These are phyloP conservation scores for Linderniella brevidens DNA, from an alignment of 257 asterid species.

Conservation along the genomic window DNA sequence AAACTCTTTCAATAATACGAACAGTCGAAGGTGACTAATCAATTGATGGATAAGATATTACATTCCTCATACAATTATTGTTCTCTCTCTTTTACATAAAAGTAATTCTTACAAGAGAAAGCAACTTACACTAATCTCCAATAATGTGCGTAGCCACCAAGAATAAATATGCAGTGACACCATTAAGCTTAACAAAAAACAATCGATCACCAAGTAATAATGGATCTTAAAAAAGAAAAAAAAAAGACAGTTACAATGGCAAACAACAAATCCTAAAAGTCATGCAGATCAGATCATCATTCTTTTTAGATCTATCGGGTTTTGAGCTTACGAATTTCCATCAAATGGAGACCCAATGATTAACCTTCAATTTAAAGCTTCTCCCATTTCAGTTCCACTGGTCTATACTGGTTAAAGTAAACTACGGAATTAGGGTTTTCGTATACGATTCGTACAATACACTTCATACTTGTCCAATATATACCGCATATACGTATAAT, in stretches of 20 bases:
- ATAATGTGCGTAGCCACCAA: not conserved
- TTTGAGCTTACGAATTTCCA: slow-evolving; percentile 27
- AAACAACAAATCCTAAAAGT: slow-evolving; percentile 62
- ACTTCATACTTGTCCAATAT: no score
- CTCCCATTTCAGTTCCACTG: slow-evolving; percentile 22
- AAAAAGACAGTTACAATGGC: slow-evolving; percentile 39
- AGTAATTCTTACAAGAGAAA: slow-evolving; percentile 15
- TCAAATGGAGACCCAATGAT: slow-evolving; percentile 68
- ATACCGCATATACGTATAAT: not conserved
- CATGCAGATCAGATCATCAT: slow-evolving; percentile 31
- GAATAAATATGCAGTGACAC: slow-evolving; percentile 4
- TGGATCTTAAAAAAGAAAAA: not conserved
- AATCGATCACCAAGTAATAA: not conserved
- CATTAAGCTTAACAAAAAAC: slow-evolving; percentile 1
- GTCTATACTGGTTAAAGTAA: not conserved
- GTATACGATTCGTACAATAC: no score
- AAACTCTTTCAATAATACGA: slow-evolving; percentile 18
- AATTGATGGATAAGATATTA: no score
- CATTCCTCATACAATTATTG: not conserved
- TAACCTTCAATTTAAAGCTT: slow-evolving; percentile 22
- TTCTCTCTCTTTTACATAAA: slow-evolving; percentile 14
- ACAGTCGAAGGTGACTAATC: slow-evolving; percentile 26
- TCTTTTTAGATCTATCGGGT: slow-evolving; percentile 40
- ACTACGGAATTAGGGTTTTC: not conserved
- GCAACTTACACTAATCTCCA: slow-evolving; percentile 8